phyloP scores from a whole-genome alignment of 345 rosid genomes.

The Microthlaspi erraticum region DNA sequence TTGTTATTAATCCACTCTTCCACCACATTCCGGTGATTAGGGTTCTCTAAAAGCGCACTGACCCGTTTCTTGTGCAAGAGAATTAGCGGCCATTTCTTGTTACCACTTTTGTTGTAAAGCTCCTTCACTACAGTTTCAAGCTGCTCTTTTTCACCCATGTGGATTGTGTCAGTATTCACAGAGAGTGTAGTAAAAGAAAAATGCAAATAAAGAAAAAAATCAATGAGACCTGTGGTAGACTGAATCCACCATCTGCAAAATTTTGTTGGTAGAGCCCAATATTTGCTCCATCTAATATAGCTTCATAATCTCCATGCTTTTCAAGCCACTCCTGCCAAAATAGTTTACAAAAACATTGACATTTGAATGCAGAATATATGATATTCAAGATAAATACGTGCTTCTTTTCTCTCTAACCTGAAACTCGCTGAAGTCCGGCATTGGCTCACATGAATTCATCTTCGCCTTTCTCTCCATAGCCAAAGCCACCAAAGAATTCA shows the following conservation, averaged over 20 bases:
- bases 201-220: not conserved
- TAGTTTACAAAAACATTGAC: not conserved
- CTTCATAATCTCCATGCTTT: slow-evolving; percentile 62
- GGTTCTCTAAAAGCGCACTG: slow-evolving; percentile 60
- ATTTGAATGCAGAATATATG: not conserved
- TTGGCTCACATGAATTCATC: slow-evolving; percentile 55
- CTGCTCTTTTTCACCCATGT: slow-evolving; percentile 65
- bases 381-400: not conserved
- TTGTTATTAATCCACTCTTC: slow-evolving; percentile 73
- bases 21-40: slow-evolving; percentile 56
- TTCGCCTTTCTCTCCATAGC: slow-evolving; percentile 84
- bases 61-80: slow-evolving; percentile 78
- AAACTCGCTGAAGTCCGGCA: slow-evolving; percentile 76
- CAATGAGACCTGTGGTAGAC: slow-evolving; percentile 68
- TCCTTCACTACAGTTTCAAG: slow-evolving; percentile 81
- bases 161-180: slow-evolving; percentile 16
- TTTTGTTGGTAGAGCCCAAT: slow-evolving; percentile 89
- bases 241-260: slow-evolving; percentile 83
- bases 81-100: slow-evolving; percentile 72
- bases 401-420: slow-evolving; percentile 53
- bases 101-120: slow-evolving; percentile 53
- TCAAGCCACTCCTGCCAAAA: slow-evolving; percentile 72
- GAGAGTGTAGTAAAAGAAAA: not conserved
- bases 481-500: slow-evolving; percentile 65
- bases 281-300: slow-evolving; percentile 93